These are phyloP conservation scores for Trypanosoma mega DNA, from an alignment of 208 protist species.

Conservation along the genomic window DNA sequence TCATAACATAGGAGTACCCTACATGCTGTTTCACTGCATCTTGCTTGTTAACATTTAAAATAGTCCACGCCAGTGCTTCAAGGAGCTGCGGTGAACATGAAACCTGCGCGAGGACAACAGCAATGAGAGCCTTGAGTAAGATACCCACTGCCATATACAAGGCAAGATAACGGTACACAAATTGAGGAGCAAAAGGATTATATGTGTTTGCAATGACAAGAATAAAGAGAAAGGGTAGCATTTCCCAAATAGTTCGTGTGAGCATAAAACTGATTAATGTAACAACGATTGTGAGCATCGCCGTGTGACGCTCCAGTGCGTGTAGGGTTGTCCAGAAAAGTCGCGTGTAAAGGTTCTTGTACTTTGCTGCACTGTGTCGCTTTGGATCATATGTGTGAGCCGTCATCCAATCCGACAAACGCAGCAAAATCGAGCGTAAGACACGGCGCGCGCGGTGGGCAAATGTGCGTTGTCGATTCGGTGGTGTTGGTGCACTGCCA, in stretches of 20 bases:
- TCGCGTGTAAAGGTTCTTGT: slow-evolving; percentile 18
- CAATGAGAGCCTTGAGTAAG: slow-evolving; percentile 36
- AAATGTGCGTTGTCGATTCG: too few relatives aligned
- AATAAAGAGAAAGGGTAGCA: slow-evolving; percentile 39
- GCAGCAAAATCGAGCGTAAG: slow-evolving; percentile 1
- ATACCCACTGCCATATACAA: slow-evolving; percentile 40
- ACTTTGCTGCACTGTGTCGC: slow-evolving; percentile 15
- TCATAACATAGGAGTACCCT: slow-evolving; percentile 31
- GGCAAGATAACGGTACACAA: slow-evolving; percentile 29
- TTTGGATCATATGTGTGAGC: slow-evolving; percentile 47
- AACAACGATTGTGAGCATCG: slow-evolving; percentile 28
- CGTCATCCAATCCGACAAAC: slow-evolving; percentile 27
- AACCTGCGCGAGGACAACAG: slow-evolving; percentile 21
- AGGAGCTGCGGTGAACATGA: slow-evolving; percentile 15
- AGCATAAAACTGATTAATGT: slow-evolving; percentile 38
- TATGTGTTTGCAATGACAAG: slow-evolving; percentile 46
- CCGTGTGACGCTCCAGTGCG: slow-evolving; percentile 38
- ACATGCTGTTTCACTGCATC: slow-evolving; percentile 3
- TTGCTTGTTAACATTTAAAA: slow-evolving; percentile 20
- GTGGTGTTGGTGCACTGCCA: slow-evolving; percentile 6
- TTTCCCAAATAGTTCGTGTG: slow-evolving; percentile 50
- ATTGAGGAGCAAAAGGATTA: slow-evolving; percentile 43
- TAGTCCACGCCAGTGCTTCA: slow-evolving; percentile 24
- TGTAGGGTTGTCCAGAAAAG: slow-evolving; percentile 25
- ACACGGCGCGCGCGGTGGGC: background rate